A percentile compares a stretch with the other conserved stretches of the same genome.
Evolutionary conservation across 805 yeast species (phyloP).

Genomic region (Candida parachauliodes): DNA sequence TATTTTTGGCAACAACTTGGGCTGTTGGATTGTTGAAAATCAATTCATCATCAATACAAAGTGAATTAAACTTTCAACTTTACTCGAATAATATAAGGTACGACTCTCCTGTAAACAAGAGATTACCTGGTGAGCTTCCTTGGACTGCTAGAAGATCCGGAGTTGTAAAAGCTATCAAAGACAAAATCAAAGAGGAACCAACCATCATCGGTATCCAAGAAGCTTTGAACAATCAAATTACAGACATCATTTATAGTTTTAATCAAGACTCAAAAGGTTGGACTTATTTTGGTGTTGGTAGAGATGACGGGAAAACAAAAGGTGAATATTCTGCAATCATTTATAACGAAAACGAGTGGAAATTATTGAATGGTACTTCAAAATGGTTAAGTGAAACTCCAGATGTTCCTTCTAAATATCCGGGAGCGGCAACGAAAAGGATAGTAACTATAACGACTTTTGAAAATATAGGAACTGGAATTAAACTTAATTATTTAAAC

Average conservation of each 20-base stretch:
- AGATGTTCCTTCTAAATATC: constrained; percentile 31
- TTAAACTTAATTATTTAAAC: constrained; percentile 28
- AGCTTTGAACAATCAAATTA: constrained; percentile 32
- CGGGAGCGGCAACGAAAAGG: constrained; percentile 46
- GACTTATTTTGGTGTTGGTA: constrained; percentile 27
- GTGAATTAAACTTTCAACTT: background rate
- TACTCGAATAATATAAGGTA: constrained; percentile 7
- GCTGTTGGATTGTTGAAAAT: background rate
- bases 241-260: constrained; percentile 25
- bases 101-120: background rate
- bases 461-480: constrained; percentile 17
- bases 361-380: constrained; percentile 17
- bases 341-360: constrained; percentile 21
- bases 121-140: constrained; percentile 1
- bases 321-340: constrained; percentile 30
- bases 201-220: constrained; percentile 42
- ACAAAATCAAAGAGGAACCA: constrained; percentile 14
- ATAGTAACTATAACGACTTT: constrained; percentile 34
- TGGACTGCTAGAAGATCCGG: constrained; percentile 13
- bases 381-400: constrained; percentile 27
- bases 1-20: background rate
- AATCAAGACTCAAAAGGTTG: constrained; percentile 14
- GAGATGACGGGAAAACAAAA: constrained; percentile 24
- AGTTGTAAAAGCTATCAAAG: constrained; percentile 20
- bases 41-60: background rate